These are phyloP conservation scores for Hypoxylon sp. DNA, from an alignment of 2,329 filamentous ascomycete species.

Conservation along the genomic window DNA sequence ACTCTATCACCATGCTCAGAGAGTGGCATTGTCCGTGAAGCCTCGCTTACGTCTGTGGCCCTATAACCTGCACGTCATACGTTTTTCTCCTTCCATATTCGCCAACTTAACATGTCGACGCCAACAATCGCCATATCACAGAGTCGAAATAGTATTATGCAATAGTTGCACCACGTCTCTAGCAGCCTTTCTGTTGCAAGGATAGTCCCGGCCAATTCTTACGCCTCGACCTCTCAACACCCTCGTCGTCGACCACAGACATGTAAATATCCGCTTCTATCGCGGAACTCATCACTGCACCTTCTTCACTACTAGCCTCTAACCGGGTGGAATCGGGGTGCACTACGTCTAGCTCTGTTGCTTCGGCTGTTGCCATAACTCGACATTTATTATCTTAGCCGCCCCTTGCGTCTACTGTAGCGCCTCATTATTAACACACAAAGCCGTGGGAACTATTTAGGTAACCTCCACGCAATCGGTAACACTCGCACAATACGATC, in stretches of 20 bases:
- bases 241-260: conserved; percentile 41
- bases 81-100: conserved; percentile 26
- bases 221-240: conserved; percentile 38
- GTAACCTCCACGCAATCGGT: conserved; percentile 41
- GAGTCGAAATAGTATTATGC: conserved; percentile 40
- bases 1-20: conserved; percentile 28
- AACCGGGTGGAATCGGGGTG: conserved; percentile 42
- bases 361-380: conserved; percentile 31
- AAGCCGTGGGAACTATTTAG: conserved; percentile 26
- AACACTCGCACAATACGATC: conserved; percentile 42
- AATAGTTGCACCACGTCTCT: conserved; percentile 42
- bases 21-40: conserved; percentile 24
- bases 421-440: conserved; percentile 31
- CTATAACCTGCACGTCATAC: conserved; percentile 37
- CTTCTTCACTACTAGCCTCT: conserved; percentile 26
- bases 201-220: conserved; percentile 39
- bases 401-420: conserved; percentile 40
- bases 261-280: conserved; percentile 46
- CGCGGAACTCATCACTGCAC: conserved; percentile 29
- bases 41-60: conserved; percentile 39
- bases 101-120: conserved; percentile 31
- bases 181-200: conserved; percentile 40
- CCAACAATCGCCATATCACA: conserved; percentile 31
- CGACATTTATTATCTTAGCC: conserved; percentile 45
- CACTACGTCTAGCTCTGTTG: conserved; percentile 27